Conservation (phyloP, 2,329 filamentous ascomycete species). For the Lecanicillium sp. region DNA sequence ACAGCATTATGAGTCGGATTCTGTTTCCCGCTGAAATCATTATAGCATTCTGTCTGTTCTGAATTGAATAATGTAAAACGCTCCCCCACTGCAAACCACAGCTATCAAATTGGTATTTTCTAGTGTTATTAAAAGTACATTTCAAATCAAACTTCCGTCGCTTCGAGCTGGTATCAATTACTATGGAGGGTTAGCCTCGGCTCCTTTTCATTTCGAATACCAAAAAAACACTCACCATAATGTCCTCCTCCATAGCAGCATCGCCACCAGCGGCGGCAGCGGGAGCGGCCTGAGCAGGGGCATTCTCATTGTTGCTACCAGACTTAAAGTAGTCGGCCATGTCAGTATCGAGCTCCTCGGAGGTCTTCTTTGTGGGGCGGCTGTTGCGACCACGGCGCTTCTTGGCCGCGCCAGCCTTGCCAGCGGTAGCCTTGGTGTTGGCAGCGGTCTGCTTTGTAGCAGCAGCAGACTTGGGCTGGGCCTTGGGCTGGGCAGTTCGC, state of each 20-base stretch:
- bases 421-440: constrained; percentile 33
- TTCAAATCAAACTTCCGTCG: not conserved
- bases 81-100: too few relatives aligned
- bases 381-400: constrained; percentile 50
- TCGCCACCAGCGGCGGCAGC: constrained; percentile 41
- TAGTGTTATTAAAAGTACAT: constrained; percentile 7
- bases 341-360: constrained; percentile 91
- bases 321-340: constrained; percentile 90
- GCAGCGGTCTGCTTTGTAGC: constrained; percentile 56
- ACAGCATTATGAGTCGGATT: not conserved
- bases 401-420: constrained; percentile 38
- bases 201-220: not conserved
- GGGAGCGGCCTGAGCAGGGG: constrained; percentile 37
- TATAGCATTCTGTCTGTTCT: too few relatives aligned
- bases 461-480: constrained; percentile 75
- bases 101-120: constrained; percentile 5
- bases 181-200: not conserved
- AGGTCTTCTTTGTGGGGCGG: constrained; percentile 75
- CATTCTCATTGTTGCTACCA: constrained; percentile 33
- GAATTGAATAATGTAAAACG: too few relatives aligned
- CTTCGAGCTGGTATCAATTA: not conserved
- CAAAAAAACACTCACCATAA: constrained; percentile 30
- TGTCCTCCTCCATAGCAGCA: constrained; percentile 60
- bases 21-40: not conserved
- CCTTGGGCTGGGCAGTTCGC: constrained; percentile 67